Evolutionary conservation across 768 basidiomycete species (phyloP).

Genomic region (Boletellus emodensis): DNA sequence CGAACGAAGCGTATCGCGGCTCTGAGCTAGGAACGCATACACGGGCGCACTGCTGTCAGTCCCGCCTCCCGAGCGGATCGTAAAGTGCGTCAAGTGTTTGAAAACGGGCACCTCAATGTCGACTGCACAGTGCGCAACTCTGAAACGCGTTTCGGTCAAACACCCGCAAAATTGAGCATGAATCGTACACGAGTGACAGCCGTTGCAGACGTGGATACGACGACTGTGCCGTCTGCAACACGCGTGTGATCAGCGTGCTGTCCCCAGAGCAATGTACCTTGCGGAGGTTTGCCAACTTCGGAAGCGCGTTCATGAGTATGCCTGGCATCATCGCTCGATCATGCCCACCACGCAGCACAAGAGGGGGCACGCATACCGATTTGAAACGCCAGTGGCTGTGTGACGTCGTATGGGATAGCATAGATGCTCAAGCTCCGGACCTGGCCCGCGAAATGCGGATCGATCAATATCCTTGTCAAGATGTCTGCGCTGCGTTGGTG

Average conservation of each 20-base stretch:
- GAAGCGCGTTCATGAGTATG: conserved; percentile 66
- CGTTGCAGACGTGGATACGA: conserved; percentile 50
- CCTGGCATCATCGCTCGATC: conserved; percentile 33
- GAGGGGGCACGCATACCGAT: conserved; percentile 40
- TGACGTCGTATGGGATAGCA: conserved; percentile 45
- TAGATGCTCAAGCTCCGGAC: conserved; percentile 58
- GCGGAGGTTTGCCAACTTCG: conserved; percentile 55
- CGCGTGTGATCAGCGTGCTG: conserved; percentile 47
- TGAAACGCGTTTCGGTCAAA: conserved; percentile 3
- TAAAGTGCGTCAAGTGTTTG: conserved; percentile 56
- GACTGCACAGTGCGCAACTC: conserved; percentile 37
- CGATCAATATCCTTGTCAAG: conserved; percentile 60
- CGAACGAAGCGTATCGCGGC: conserved; percentile 49
- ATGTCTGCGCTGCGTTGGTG: conserved; percentile 65
- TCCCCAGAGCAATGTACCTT: conserved; percentile 60
- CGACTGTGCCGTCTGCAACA: conserved; percentile 50
- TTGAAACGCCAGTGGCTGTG: conserved; percentile 58
- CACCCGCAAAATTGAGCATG: neutral
- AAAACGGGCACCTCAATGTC: conserved; percentile 49
- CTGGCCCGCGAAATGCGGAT: conserved; percentile 53
- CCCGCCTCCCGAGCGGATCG: conserved; percentile 47
- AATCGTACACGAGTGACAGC: conserved; percentile 50
- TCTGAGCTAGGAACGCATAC: conserved; percentile 48
- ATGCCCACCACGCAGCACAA: neutral
- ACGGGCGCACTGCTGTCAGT: conserved; percentile 30